Evolutionary conservation across 441 rosid species (phyloP), one percentile per base, ranked within the genome.

Genomic region (Adansonia madagascariensis): DNA sequence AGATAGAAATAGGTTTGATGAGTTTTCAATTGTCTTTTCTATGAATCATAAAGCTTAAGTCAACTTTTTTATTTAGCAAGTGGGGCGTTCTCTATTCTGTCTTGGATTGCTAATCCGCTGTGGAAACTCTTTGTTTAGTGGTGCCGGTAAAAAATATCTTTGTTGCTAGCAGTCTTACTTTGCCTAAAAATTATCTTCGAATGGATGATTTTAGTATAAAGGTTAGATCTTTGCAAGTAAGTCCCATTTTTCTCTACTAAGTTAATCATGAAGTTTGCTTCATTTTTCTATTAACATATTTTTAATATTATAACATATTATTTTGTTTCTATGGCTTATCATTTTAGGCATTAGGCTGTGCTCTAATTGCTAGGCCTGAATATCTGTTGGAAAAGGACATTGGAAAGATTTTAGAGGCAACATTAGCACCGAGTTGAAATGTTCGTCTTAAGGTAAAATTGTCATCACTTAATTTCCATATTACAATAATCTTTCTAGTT

Each of bases 71-170:
- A 82, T 78, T 27, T 50, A 95, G 99, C 86, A 85, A 79, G 90
- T 92, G 77, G 98, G 95, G 47, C 95, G 97, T 69, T 95, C 98
- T 78, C 95, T 94, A 63, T 97, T 95, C 82, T 97, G 99, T 84
- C 97, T 93, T 77, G 99, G 99, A 68, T 87, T 93, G 89, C 98
- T 97, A 78, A 89, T 93, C 83, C 97, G 99, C 82, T 93, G 93
- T 82, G 99, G 99, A 24, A 91, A 88, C 84, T 81, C 98, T 65
- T 88, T 90, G 87, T 81, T 91, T 70, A 81, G 84, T 80, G 79
- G 79, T 77, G 82, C 93, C 46, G 78, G 81, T 82, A 82, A 82
- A 78, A 88, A 83, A 61, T 63, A 83, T 91, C 55, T 91, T 89
- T 82, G 82, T 89, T 72, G 88, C 77, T 5, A 85, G 91, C 79